A percentile compares a stretch with the other conserved stretches of the same genome.
These are phyloP conservation scores for Dianthus caryophyllus DNA, from an alignment of 148 eudicot genomes.

Conservation along the genomic window DNA sequence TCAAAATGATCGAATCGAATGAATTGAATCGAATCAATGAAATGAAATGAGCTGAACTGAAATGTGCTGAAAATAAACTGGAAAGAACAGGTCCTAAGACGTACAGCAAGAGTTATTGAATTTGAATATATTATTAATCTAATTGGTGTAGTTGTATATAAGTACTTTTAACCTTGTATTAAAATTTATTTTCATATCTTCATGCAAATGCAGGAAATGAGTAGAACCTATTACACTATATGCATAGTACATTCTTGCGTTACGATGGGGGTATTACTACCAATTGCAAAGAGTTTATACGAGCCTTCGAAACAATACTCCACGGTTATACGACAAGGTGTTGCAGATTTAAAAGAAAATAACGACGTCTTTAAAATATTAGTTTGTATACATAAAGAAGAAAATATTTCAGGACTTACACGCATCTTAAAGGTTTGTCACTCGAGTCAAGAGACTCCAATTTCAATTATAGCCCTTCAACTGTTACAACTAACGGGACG, in stretches of 20 bases:
- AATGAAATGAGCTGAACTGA: no score
- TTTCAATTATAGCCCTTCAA: conserved; percentile 14
- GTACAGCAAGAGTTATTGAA: no score
- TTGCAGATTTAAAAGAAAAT: background rate
- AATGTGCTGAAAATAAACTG: no score
- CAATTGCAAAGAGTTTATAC: conserved; percentile 5
- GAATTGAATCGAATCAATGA: no score
- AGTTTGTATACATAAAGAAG: conserved; percentile 22
- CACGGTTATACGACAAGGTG: background rate
- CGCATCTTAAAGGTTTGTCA: background rate
- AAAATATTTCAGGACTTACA: background rate
- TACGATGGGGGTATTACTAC: conserved; percentile 2
- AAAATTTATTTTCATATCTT: no score
- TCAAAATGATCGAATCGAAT: no score
- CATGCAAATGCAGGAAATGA: background rate
- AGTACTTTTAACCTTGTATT: no score
- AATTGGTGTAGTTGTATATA: no score
- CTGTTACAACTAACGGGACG: conserved; percentile 21
- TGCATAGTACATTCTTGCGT: background rate
- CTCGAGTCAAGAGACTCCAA: background rate
- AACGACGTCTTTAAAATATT: background rate
- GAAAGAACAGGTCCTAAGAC: no score
- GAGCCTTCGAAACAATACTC: conserved; percentile 16
- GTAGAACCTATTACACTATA: background rate
- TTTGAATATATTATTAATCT: no score